A percentile compares a stretch with the other conserved stretches of the same genome.
These are phyloP conservation scores for Trametes cingulata DNA, from an alignment of 768 basidiomycete species.

Conservation along the genomic window DNA sequence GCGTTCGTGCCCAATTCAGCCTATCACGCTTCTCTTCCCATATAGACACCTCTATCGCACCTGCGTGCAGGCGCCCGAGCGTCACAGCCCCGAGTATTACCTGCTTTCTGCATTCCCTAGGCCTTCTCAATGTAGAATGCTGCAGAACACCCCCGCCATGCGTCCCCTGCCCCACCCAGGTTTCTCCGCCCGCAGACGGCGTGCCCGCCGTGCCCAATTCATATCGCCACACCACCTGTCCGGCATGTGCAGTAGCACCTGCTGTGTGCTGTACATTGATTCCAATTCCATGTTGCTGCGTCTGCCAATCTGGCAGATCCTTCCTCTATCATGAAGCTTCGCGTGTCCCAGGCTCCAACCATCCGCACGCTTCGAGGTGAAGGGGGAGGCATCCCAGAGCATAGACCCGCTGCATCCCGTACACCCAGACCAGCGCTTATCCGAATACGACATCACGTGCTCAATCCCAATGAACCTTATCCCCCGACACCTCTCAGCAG, in stretches of 20 bases:
- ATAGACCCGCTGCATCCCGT: too few relatives aligned
- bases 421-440: too few relatives aligned
- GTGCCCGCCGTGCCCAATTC: slow-evolving; percentile 12
- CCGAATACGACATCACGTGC: too few relatives aligned
- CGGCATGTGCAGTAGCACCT: too few relatives aligned
- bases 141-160: slow-evolving; percentile 1
- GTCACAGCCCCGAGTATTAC: neutral
- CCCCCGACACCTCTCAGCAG: too few relatives aligned
- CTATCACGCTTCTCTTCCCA: neutral
- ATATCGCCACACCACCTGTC: slow-evolving; percentile 1
- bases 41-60: neutral
- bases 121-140: slow-evolving; percentile 11
- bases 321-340: neutral
- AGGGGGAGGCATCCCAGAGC: too few relatives aligned
- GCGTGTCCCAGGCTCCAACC: neutral
- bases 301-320: slow-evolving; percentile 10
- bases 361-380: neutral
- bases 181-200: slow-evolving; percentile 1
- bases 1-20: neutral
- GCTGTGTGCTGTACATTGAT: neutral
- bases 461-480: too few relatives aligned
- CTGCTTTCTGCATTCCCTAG: neutral
- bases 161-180: slow-evolving; percentile 1
- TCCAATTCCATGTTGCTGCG: neutral
- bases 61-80: neutral